These are phyloP conservation scores for Cetradonia linearis DNA, from an alignment of 495 filamentous ascomycete genomes.

Conservation along the genomic window DNA sequence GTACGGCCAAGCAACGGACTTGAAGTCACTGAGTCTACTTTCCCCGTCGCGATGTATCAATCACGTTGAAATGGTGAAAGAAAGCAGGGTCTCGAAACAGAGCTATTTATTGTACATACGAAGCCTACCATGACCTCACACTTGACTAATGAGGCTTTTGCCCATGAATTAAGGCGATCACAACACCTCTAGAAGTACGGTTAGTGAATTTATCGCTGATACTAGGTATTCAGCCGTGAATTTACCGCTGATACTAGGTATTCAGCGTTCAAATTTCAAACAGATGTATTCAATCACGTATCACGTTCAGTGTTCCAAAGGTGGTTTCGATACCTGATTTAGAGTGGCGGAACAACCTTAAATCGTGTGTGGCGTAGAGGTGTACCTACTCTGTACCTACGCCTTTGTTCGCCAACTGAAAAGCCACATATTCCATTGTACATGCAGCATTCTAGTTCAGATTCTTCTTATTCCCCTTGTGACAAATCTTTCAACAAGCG, in stretches of 20 bases:
- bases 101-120: not conserved
- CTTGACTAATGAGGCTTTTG: too few species aligned
- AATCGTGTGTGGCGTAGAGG: not conserved
- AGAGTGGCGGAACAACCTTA: conserved; percentile 5
- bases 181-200: too few species aligned
- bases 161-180: too few species aligned
- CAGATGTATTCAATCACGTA: too few species aligned
- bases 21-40: not conserved
- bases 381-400: conserved; percentile 4
- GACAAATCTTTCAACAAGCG: not conserved
- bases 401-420: not conserved
- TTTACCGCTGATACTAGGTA: too few species aligned
- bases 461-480: not conserved
- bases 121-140: not conserved
- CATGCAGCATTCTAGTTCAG: not conserved
- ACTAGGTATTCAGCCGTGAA: too few species aligned
- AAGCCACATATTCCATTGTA: conserved; percentile 4
- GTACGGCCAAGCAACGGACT: too few species aligned
- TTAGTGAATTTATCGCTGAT: too few species aligned
- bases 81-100: not conserved
- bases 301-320: too few species aligned
- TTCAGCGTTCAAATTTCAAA: too few species aligned
- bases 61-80: not conserved
- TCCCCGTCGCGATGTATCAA: not conserved
- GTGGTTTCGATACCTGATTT: too few species aligned